Base-by-base conservation (phyloP, 2,329 filamentous ascomycete species). In the Cadophora luteo-olivacea region DNA sequence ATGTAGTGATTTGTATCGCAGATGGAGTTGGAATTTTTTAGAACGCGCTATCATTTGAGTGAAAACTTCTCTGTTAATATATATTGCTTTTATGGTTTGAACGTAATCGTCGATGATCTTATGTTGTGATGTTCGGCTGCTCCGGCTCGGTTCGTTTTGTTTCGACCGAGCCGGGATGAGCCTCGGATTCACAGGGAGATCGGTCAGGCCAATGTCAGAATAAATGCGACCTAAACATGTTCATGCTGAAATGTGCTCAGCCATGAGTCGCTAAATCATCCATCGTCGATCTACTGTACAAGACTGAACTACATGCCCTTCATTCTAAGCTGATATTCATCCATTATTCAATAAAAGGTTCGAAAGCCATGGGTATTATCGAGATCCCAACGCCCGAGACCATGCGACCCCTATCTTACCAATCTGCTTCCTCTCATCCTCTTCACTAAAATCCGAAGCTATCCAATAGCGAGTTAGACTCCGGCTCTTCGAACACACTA, bases 401-500 rank as follows among this genome's bases (percentile, higher is more conserved):
- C 29, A 65, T 41, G 51, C 63, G 38, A 45, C 14, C 33, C 33
- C 54, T 48, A 45, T 48, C 29, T 11, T 12, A 62, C 25, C 32
- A 49, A 41, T 41, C 52, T 38, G 63, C 64, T 66, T 41, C 55
- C 62, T 29, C 51, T 22, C 36, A 11, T 4, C 57, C 5, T 14
- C 29, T 3, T 19, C 24, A 45, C 51, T 61, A 68, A 61, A 98
- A 96, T 0, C 95, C 95, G 85, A 98, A 98, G 78, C 88, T 94
- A 83, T 98, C 95, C 75, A 98, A 84, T 77, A 99, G 81, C 68
- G 93, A 95, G 78, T 88, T 93, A 33, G 92, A 87, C 81, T 97
- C 94, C n/a, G 96, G 96, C 80, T 99, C 96, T 75, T 97, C 86
- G 78, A 98, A 98, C 71, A 91, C 89, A 24, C 91, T 93, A 1